Evolutionary conservation across 257 asterid genomes (phyloP).

Genomic region (Plantago elongata): DNA sequence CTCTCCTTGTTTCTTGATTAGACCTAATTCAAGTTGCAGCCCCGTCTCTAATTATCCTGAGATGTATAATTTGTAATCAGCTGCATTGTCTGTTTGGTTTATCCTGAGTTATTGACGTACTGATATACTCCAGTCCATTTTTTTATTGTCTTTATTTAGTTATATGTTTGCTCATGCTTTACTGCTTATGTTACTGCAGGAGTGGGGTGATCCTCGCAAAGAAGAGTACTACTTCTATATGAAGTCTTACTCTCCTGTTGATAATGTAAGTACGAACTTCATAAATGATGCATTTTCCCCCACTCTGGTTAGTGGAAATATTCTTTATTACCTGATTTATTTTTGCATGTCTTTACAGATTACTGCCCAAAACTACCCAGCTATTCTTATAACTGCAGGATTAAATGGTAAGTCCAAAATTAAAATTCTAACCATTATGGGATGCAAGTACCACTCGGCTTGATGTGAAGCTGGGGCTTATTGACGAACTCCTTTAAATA

Average conservation of each 20-base stretch:
- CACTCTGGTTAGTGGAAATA: conserved; percentile 1
- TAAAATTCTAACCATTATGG: conserved; percentile 8
- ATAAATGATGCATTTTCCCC: conserved; percentile 9
- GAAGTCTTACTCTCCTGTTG: conserved; percentile 95
- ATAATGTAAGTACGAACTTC: conserved; percentile 52
- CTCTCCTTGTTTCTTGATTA: no score
- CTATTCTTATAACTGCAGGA: conserved; percentile 85
- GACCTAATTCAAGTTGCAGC: no score
- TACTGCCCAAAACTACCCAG: conserved; percentile 69
- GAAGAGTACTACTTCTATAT: conserved; percentile 83
- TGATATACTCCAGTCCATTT: not conserved
- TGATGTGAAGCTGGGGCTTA: not conserved
- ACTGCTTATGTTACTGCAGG: conserved; percentile 49
- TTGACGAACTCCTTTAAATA: not conserved
- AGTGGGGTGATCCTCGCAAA: conserved; percentile 98
- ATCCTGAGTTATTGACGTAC: not conserved
- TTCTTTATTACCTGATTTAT: not conserved
- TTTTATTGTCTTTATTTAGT: conserved; percentile 15
- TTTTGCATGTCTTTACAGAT: conserved; percentile 40
- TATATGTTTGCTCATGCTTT: conserved; percentile 12
- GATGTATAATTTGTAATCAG: no score
- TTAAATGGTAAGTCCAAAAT: conserved; percentile 61
- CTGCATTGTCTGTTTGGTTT: conserved; percentile 6
- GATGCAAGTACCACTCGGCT: no score
- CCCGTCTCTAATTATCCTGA: no score